Conservation (phyloP, 768 basidiomycete genomes). For the Kwoniella dendrophila region DNA sequence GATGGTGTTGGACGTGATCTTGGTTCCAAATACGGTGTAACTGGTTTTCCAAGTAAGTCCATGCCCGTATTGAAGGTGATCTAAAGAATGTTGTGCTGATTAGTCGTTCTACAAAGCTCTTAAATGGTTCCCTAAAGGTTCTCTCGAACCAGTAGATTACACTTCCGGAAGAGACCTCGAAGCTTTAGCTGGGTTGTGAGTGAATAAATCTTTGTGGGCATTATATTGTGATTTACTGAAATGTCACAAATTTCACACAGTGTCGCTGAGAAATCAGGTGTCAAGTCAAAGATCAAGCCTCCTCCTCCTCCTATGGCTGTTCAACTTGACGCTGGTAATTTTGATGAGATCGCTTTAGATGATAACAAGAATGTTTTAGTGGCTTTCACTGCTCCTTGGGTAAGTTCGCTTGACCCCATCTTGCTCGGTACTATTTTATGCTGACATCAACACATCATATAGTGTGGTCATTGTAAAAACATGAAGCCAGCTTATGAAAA, state of each 20-base stretch:
- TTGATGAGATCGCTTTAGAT: constrained; percentile 73
- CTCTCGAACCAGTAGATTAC: constrained; percentile 66
- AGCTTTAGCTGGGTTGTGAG: constrained; percentile 73
- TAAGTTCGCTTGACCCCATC: constrained; percentile 22
- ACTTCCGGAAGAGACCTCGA: constrained; percentile 80
- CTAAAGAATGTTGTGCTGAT: constrained; percentile 39
- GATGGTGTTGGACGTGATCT: constrained; percentile 80
- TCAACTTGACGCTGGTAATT: constrained; percentile 70
- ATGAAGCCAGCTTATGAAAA: constrained; percentile 85
- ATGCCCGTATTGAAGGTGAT: no score
- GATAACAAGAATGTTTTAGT: constrained; percentile 79
- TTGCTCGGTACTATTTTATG: constrained; percentile 6
- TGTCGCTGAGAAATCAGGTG: constrained; percentile 71
- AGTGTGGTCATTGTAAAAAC: constrained; percentile 95
- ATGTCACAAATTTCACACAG: constrained; percentile 58
- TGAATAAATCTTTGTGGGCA: neutral
- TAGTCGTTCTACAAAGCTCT: constrained; percentile 63
- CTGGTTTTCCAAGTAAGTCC: constrained; percentile 85
- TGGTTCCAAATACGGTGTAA: constrained; percentile 74
- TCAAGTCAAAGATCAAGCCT: constrained; percentile 84
- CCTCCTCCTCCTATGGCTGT: constrained; percentile 74
- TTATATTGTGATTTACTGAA: neutral
- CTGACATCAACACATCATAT: constrained; percentile 56
- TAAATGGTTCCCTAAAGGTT: constrained; percentile 83
- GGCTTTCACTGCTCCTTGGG: constrained; percentile 61